phyloP scores from a whole-genome alignment of 73 alveolate genomes.

The Paramecium primaurelia region DNA sequence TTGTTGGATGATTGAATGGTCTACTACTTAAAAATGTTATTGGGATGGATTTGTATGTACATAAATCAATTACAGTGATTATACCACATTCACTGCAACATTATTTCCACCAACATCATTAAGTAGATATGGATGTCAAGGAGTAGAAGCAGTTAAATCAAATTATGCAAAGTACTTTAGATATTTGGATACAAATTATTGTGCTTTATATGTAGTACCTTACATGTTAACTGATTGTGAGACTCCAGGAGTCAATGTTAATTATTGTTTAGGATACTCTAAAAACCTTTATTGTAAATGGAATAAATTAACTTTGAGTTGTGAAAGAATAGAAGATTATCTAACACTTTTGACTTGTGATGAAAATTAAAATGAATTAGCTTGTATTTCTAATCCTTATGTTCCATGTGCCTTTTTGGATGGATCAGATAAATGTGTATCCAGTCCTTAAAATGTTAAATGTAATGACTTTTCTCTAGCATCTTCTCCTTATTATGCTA shows the following conservation, averaged over 20 bases:
- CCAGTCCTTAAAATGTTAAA: not conserved
- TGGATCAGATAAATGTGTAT: not conserved
- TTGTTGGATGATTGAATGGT: slow-evolving; percentile 24
- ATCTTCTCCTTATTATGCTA: not conserved
- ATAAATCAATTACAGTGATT: not conserved
- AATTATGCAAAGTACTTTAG: not conserved
- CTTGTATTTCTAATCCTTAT: not conserved
- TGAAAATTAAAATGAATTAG: not conserved
- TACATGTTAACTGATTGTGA: not conserved
- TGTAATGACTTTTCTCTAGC: not conserved
- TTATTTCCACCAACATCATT: not conserved
- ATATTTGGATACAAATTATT: not conserved
- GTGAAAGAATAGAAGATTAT: not conserved
- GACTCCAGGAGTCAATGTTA: not conserved
- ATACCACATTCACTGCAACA: not conserved
- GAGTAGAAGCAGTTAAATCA: not conserved
- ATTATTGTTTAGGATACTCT: not conserved
- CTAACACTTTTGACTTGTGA: not conserved
- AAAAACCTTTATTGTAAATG: not conserved
- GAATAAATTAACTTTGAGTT: not conserved
- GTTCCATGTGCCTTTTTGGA: not conserved
- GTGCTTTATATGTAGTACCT: not conserved
- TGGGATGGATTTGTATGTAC: not conserved
- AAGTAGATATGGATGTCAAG: not conserved
- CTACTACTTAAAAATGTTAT: not conserved